Evolutionary conservation across 225 moss, liverwort and hornwort species (phyloP).

Genomic region (Climacium dendroides): DNA sequence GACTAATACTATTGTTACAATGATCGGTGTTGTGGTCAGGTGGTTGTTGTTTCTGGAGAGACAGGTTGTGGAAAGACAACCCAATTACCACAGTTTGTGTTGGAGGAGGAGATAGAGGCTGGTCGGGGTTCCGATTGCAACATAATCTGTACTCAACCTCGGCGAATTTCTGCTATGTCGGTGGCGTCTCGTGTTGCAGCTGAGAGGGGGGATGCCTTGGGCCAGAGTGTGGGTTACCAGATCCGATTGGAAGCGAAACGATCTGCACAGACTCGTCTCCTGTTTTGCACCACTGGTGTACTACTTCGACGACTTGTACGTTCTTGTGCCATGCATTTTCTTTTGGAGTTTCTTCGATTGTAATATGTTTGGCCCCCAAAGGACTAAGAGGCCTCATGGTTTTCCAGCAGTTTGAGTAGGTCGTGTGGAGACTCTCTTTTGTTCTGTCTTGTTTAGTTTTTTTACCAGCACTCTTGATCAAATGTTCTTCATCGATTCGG

Average conservation of each 20-base stretch:
- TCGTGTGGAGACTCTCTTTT: neutral
- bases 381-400: neutral
- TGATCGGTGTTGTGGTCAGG: conserved; percentile 31
- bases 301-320: conserved; percentile 84
- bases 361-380: neutral
- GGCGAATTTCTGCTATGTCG: conserved; percentile 92
- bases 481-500: neutral
- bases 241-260: conserved; percentile 91
- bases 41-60: conserved; percentile 92
- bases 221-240: conserved; percentile 93
- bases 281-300: conserved; percentile 98
- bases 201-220: conserved; percentile 81
- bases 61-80: conserved; percentile 99
- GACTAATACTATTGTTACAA: neutral
- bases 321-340: neutral
- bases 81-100: conserved; percentile 84
- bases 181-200: conserved; percentile 95
- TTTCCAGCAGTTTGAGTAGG: neutral
- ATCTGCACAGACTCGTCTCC: conserved; percentile 69
- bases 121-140: conserved; percentile 72
- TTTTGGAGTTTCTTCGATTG: neutral
- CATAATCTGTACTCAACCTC: conserved; percentile 97
- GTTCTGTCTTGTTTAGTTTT: neutral
- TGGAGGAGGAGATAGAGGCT: conserved; percentile 85
- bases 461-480: neutral